Evolutionary conservation across 2,329 filamentous ascomycete species (phyloP).

Genomic region (Amauroascus niger): DNA sequence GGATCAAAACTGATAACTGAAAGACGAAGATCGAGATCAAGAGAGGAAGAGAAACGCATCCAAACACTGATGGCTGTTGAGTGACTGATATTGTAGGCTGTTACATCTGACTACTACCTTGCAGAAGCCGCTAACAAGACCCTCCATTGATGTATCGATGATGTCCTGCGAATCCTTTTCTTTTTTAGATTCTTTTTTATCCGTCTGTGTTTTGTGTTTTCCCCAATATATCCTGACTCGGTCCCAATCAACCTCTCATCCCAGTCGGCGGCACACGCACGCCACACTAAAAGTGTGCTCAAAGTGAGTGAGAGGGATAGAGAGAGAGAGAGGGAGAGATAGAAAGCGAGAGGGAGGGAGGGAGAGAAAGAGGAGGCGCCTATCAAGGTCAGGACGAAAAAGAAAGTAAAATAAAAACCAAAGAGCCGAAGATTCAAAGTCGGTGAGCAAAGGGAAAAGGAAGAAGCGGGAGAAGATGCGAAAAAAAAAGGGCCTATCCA

Average conservation of each 20-base stretch:
- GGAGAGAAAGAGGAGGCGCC: neutral
- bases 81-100: neutral
- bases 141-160: neutral
- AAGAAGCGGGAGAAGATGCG: neutral
- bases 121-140: slow-evolving; percentile 10
- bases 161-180: neutral
- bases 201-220: neutral
- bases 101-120: slow-evolving; percentile 10
- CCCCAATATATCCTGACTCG: neutral
- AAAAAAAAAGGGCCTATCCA: neutral
- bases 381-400: neutral
- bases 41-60: slow-evolving; percentile 4
- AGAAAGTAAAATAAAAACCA: neutral
- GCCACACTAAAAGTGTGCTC: no score
- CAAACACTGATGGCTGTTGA: neutral
- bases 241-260: slow-evolving; percentile 2
- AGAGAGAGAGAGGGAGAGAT: neutral
- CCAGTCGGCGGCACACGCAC: neutral
- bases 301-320: no score
- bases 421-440: neutral
- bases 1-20: slow-evolving; percentile 3
- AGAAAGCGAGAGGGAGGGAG: neutral
- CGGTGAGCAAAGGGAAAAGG: neutral
- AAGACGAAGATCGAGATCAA: no score
- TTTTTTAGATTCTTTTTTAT: neutral